Percentiles rank a stretch among this genome's conserved stretches.
phyloP scores from a whole-genome alignment of 495 filamentous ascomycete species.

The Pseudotulostoma volvatum region DNA sequence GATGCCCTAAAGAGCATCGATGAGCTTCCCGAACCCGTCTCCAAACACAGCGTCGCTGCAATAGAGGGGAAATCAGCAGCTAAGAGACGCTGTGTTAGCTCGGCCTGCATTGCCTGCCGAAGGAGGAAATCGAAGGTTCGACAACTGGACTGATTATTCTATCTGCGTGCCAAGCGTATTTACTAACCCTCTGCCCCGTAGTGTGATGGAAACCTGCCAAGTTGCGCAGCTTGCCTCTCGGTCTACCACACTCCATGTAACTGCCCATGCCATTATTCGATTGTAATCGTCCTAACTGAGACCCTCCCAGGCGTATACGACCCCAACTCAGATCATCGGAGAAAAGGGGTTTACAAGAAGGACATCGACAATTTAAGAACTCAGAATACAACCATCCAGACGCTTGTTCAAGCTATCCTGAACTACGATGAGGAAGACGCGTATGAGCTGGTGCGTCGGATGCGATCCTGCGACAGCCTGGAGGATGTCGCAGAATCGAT shows the following conservation, averaged over 20 bases:
- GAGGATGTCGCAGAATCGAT: conserved; percentile 80
- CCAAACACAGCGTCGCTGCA: not conserved
- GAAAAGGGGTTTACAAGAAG: conserved; percentile 93
- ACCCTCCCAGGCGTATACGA: conserved; percentile 57
- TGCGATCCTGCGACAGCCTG: conserved; percentile 80
- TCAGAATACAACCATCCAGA: conserved; percentile 74
- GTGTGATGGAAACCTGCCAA: conserved; percentile 86
- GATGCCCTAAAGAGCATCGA: not conserved
- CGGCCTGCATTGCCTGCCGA: conserved; percentile 86
- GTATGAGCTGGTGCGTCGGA: conserved; percentile 62
- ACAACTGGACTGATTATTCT: conserved; percentile 6
- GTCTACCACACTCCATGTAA: conserved; percentile 71
- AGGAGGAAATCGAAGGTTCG: conserved; percentile 68
- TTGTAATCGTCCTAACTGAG: not conserved
- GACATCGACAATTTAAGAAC: conserved; percentile 83
- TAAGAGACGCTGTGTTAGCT: conserved; percentile 69
- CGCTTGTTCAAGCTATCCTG: conserved; percentile 79
- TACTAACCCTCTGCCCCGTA: conserved; percentile 14
- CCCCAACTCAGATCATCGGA: conserved; percentile 84
- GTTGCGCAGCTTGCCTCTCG: conserved; percentile 85
- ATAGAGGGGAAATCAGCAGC: conserved; percentile 8
- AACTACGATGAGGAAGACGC: conserved; percentile 76
- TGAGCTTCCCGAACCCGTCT: not conserved
- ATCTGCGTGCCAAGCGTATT: no score
- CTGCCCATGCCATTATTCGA: not conserved